A percentile compares a stretch with the other conserved stretches of the same genome.
Conservation (phyloP, 371 early-diverging fungal species). For the Apophysomyces sp. region DNA sequence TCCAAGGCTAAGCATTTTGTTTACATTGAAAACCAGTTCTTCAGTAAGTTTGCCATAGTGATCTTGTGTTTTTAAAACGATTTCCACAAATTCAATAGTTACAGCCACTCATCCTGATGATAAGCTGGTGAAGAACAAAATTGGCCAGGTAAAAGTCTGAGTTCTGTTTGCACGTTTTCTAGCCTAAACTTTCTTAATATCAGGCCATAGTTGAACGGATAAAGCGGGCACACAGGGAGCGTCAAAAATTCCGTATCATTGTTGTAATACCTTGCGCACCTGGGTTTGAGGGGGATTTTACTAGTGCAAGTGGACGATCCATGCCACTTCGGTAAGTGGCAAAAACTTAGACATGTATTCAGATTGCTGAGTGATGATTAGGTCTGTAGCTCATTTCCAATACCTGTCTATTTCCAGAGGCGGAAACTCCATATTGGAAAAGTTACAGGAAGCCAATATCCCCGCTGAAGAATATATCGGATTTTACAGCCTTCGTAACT, state of each 20-base stretch:
- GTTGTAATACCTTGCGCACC: conserved; percentile 90
- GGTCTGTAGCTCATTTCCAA: conserved; percentile 75
- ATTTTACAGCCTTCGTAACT: conserved; percentile 77
- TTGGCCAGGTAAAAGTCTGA: conserved; percentile 43
- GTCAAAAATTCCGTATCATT: conserved; percentile 75
- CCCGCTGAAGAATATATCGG: conserved; percentile 71
- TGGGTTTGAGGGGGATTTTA: conserved; percentile 84
- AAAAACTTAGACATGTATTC: not conserved
- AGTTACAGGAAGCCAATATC: conserved; percentile 62
- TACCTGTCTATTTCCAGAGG: conserved; percentile 80
- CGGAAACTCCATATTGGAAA: conserved; percentile 65
- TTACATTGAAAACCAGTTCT: conserved; percentile 97
- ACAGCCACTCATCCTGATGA: conserved; percentile 40
- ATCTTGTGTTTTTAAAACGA: not conserved
- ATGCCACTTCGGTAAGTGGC: conserved; percentile 36
- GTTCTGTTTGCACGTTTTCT: conserved; percentile 28
- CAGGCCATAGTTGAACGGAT: conserved; percentile 81
- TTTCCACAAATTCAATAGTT: conserved; percentile 17
- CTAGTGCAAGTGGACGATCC: conserved; percentile 43
- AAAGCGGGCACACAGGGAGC: conserved; percentile 66
- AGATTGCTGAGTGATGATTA: conserved; percentile 13
- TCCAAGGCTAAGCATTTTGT: conserved; percentile 80
- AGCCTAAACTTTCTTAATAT: conserved; percentile 15
- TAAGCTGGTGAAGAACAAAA: conserved; percentile 45
- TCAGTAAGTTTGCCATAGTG: conserved; percentile 52